Evolutionary conservation across 2,329 filamentous ascomycete species (phyloP).

Genomic region (Xylaria sp.): DNA sequence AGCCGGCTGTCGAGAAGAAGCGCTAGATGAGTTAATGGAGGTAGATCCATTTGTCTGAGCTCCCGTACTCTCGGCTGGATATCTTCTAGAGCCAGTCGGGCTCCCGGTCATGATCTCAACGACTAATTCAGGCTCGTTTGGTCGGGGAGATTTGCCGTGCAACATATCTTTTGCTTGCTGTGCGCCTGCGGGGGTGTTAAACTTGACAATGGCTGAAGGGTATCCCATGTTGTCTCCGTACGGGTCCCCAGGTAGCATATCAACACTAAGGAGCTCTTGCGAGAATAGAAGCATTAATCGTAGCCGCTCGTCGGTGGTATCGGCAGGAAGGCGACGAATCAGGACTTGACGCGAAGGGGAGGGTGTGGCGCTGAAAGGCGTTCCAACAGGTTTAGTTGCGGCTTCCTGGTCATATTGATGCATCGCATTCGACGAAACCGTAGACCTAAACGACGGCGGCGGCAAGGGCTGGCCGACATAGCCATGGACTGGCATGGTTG

Average conservation of each 20-base stretch:
- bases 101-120: conserved; percentile 67
- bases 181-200: conserved; percentile 64
- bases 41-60: conserved; percentile 57
- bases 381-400: conserved; percentile 53
- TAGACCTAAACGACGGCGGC: conserved; percentile 55
- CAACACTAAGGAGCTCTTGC: conserved; percentile 63
- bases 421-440: conserved; percentile 47
- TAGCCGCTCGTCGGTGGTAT: conserved; percentile 65
- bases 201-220: conserved; percentile 64
- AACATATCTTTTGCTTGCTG: conserved; percentile 67
- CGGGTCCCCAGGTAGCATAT: conserved; percentile 62
- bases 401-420: conserved; percentile 57
- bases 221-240: conserved; percentile 61
- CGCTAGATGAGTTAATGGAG: conserved; percentile 58
- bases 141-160: conserved; percentile 64
- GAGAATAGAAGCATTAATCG: conserved; percentile 69
- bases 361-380: conserved; percentile 53
- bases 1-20: conserved; percentile 63
- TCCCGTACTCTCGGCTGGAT: conserved; percentile 60
- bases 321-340: conserved; percentile 65
- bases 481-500: conserved; percentile 59
- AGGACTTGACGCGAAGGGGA: conserved; percentile 57
- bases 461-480: conserved; percentile 56
- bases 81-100: conserved; percentile 57
- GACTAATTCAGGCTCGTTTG: conserved; percentile 66